These are phyloP conservation scores for Solanum sparsipilum DNA, from an alignment of 257 asterid species.

Conservation along the genomic window DNA sequence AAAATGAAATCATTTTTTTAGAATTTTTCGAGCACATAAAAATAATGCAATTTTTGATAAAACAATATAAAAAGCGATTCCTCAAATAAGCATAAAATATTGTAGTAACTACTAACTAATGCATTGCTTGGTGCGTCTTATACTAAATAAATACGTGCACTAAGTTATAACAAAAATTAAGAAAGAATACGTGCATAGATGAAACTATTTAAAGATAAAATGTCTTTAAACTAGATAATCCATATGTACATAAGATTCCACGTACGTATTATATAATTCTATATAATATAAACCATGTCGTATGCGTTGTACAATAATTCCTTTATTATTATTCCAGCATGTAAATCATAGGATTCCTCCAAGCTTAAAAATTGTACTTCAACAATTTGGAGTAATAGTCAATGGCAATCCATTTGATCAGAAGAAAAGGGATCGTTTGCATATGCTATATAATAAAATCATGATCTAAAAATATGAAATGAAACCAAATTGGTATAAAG, in stretches of 20 bases:
- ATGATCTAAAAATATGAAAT: too few relatives aligned
- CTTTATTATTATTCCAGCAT: not conserved
- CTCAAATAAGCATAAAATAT: not conserved
- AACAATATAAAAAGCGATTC: not conserved
- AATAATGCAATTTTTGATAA: not conserved
- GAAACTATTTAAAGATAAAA: not conserved
- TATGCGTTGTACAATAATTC: not conserved
- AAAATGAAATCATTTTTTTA: too few relatives aligned
- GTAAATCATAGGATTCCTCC: not conserved
- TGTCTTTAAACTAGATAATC: not conserved
- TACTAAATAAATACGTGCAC: not conserved
- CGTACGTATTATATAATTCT: not conserved
- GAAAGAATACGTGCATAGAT: not conserved
- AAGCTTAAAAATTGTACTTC: not conserved
- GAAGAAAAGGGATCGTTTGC: not conserved
- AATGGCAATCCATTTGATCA: not conserved
- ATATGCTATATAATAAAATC: not conserved
- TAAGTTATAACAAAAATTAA: not conserved
- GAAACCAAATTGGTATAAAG: not conserved
- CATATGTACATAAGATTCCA: not conserved
- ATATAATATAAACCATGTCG: not conserved
- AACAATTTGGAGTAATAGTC: not conserved
- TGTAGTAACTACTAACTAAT: not conserved
- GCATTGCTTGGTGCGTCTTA: not conserved
- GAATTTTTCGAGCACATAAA: not conserved